phyloP scores from a whole-genome alignment of 2,329 filamentous ascomycete species.

The Hypoxylon sp. region DNA sequence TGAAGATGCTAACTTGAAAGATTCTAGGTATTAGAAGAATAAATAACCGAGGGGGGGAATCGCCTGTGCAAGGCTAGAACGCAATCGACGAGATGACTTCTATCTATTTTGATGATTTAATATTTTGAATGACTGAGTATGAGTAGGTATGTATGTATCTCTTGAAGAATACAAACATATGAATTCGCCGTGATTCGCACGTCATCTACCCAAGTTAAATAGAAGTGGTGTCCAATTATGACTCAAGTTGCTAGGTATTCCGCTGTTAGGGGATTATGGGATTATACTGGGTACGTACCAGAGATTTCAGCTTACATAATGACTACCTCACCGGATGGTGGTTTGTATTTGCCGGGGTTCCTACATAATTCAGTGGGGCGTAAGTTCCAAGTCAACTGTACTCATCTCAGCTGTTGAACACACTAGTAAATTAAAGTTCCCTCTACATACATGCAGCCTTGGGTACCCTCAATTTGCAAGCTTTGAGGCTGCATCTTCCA shows the following conservation, averaged over 20 bases:
- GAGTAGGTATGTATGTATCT: no score
- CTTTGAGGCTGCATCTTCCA: slow-evolving; percentile 35
- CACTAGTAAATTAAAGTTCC: not conserved
- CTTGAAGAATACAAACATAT: no score
- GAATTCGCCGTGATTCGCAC: no score
- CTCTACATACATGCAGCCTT: slow-evolving; percentile 36
- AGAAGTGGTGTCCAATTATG: slow-evolving; percentile 14
- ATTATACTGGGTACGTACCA: slow-evolving; percentile 17
- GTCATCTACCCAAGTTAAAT: slow-evolving; percentile 13
- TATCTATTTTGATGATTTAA: no score
- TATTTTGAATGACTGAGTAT: no score
- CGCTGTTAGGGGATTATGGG: no score
- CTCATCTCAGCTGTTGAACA: no score
- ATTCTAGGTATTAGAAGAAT: slow-evolving; percentile 2
- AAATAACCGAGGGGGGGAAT: slow-evolving; percentile 8
- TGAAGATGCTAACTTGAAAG: no score
- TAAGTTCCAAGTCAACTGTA: no score
- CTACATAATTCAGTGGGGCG: slow-evolving; percentile 13
- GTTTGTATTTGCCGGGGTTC: no score
- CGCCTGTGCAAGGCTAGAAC: not conserved
- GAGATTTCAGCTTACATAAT: slow-evolving; percentile 40
- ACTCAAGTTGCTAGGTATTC: no score
- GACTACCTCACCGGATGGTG: slow-evolving; percentile 24
- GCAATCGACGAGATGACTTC: not conserved
- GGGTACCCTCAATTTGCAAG: slow-evolving; percentile 24